Evolutionary conservation across 2,329 filamentous ascomycete genomes (phyloP), one percentile per base, ranked within the genome.

Genomic region (Xylaria sp.): DNA sequence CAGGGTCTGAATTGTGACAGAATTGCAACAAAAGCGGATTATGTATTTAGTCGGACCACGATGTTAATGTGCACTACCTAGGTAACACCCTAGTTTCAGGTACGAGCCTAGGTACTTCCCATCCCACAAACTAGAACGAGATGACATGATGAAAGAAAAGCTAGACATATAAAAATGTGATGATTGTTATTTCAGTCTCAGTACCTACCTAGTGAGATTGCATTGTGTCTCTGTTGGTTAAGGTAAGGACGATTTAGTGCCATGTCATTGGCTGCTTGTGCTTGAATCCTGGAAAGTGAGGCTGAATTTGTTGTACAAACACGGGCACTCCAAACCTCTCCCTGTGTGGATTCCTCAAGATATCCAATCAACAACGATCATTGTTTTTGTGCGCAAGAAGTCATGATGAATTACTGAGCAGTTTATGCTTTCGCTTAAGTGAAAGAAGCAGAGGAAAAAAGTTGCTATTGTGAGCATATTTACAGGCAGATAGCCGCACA

Each of bases 201-300:
- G 50, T 54, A 10, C 8, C 34, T 37, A 37, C 34, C 34, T 37
- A 37, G 34, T 37, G 18, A 37, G 32, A 20, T 37, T 10, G 52
- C n/a, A 6, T 39, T 34, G 34, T 39, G n/a, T 41, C 13, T 39
- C 34, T 52, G 46, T 37, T 12, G 25, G 20, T 8, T 32, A 1
- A 62, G 18, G 66, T 54, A 37, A 66, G 20, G 9, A n/a, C 20
- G 18, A 59, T 48, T 51, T 23, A 13, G 34, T n/a, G 28, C 7
- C 46, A 50, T 55, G 54, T 66, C 13, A 69, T 69, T 66, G 63
- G 67, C 20, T 37, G 58, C 37, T 52, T 15, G 10, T 18, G n/a
- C 28, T 37, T 44, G 20, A 55, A 59, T 25, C 23, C 28, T 28
- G 37, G 28, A 55, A 59, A 63, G 63, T 63, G 59, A 69, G 63